These are phyloP conservation scores for Debaryomyces robertsiae DNA, from an alignment of 1,139 yeast genomes.

Conservation along the genomic window DNA sequence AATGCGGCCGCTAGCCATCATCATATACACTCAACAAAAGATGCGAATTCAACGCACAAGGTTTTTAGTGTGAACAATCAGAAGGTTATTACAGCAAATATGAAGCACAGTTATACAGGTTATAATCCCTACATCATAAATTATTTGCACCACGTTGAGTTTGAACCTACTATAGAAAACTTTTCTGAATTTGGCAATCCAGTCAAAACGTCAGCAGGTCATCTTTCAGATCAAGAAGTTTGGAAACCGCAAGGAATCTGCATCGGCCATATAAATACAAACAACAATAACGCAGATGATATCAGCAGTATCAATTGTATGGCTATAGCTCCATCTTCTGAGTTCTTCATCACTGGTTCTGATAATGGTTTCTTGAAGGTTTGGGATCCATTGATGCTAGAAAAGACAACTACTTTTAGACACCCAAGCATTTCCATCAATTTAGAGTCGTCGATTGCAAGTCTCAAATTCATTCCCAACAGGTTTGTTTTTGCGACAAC, in stretches of 20 bases:
- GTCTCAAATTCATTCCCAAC: conserved; percentile 56
- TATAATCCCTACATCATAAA: conserved; percentile 62
- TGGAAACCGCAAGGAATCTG: conserved; percentile 49
- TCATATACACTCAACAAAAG: conserved; percentile 19
- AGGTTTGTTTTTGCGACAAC: conserved; percentile 70
- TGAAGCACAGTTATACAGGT: conserved; percentile 66
- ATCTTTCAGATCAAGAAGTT: neutral
- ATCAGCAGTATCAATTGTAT: conserved; percentile 54
- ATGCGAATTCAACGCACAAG: conserved; percentile 25
- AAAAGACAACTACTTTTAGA: conserved; percentile 62
- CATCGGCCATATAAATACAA: conserved; percentile 53
- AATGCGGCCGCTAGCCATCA: conserved; percentile 16
- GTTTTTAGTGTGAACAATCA: conserved; percentile 39
- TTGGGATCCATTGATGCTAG: conserved; percentile 76
- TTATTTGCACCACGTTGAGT: conserved; percentile 53
- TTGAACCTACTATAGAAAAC: conserved; percentile 60
- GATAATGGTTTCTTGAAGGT: conserved; percentile 69
- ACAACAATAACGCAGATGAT: conserved; percentile 19
- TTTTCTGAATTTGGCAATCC: conserved; percentile 68
- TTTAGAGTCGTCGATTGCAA: conserved; percentile 50
- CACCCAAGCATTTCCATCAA: conserved; percentile 52
- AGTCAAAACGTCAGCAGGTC: conserved; percentile 15
- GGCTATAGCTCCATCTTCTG: conserved; percentile 60
- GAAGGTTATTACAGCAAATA: conserved; percentile 39
- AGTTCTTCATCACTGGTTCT: conserved; percentile 77